phyloP scores from a whole-genome alignment of 805 yeast genomes.

The Starmerella vitae region DNA sequence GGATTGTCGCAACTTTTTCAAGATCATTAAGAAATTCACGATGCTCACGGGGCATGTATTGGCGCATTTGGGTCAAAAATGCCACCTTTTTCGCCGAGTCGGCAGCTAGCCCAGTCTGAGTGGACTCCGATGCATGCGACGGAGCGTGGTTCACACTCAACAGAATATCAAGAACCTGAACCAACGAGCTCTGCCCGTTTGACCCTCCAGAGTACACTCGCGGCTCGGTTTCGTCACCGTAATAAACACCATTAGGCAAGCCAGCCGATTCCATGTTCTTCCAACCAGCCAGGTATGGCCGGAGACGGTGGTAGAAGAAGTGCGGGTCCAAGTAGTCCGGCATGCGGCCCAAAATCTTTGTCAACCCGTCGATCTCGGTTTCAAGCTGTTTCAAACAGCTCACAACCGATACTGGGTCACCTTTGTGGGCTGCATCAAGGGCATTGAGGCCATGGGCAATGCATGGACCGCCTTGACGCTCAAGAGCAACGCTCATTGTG shows the following conservation, averaged over 20 bases:
- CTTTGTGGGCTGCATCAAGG: conserved; percentile 39
- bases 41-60: conserved; percentile 83
- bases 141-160: conserved; percentile 67
- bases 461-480: conserved; percentile 63
- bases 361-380: conserved; percentile 58
- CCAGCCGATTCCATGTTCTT: conserved; percentile 82
- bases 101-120: conserved; percentile 23
- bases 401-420: conserved; percentile 33
- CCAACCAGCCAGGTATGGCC: conserved; percentile 94
- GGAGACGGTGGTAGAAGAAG: conserved; percentile 66
- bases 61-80: conserved; percentile 72
- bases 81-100: conserved; percentile 19
- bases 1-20: conserved; percentile 42
- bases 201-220: conserved; percentile 74
- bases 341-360: conserved; percentile 62
- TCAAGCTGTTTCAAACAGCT: conserved; percentile 50
- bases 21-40: conserved; percentile 56
- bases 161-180: conserved; percentile 71
- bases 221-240: conserved; percentile 50
- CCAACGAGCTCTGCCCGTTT: conserved; percentile 82
- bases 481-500: conserved; percentile 75
- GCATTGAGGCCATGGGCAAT: conserved; percentile 57
- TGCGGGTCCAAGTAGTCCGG: conserved; percentile 93
- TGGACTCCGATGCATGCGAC: conserved; percentile 60
- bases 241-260: conserved; percentile 60